Percentiles rank a stretch among this genome's conserved stretches.
phyloP scores from a whole-genome alignment of 495 filamentous ascomycete species.

The Amniculicola lignicola region DNA sequence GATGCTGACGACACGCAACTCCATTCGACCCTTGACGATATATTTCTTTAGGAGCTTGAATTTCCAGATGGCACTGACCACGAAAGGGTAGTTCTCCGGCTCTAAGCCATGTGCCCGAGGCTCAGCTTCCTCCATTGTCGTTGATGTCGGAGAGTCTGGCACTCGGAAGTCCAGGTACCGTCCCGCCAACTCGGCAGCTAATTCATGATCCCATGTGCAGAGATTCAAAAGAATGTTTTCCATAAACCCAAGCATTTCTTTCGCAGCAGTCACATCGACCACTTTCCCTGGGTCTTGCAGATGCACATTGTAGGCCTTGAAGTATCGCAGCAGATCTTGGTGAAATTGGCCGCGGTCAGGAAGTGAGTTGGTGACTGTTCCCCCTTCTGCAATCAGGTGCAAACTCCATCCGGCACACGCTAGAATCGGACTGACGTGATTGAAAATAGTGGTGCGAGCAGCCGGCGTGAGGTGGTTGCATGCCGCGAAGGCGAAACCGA shows the following conservation, averaged over 20 bases:
- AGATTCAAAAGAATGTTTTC: constrained; percentile 11
- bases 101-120: too few relatives aligned
- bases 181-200: constrained; percentile 15
- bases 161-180: constrained; percentile 23
- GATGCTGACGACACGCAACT: constrained; percentile 73
- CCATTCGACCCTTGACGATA: constrained; percentile 82
- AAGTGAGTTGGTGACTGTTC: neutral
- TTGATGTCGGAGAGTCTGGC: constrained; percentile 6
- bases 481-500: constrained; percentile 12
- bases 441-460: constrained; percentile 5
- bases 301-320: constrained; percentile 21
- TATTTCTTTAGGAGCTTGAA: constrained; percentile 66
- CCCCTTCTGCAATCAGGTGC: neutral
- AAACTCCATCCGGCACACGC: constrained; percentile 7
- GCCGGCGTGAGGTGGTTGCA: constrained; percentile 10
- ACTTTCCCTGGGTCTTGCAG: constrained; percentile 26
- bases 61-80: constrained; percentile 65
- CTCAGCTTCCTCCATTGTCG: neutral
- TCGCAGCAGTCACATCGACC: constrained; percentile 13
- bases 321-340: constrained; percentile 10
- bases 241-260: constrained; percentile 11
- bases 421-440: constrained; percentile 10
- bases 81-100: constrained; percentile 24
- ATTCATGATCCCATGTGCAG: constrained; percentile 9
- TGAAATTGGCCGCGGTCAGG: constrained; percentile 12